Base-by-base conservation (phyloP, 2,329 filamentous ascomycete species). In the Aaosphaeria arxii region DNA sequence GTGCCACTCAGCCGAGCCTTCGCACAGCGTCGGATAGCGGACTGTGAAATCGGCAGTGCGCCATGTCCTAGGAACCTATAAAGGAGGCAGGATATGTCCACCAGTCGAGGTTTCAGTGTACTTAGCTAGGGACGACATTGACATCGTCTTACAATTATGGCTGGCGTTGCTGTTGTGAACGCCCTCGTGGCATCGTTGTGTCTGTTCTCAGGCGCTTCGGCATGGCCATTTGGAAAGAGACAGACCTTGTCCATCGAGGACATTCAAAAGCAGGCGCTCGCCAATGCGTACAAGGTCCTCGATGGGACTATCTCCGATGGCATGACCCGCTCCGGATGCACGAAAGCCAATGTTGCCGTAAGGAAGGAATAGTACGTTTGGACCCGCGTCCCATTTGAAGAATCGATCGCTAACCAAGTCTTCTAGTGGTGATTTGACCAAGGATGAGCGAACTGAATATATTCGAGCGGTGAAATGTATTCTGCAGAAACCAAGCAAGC, bases 321-420 rank as follows among this genome's bases (percentile, higher is more conserved):
- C 2, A 32, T 64, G 43, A 62, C 55, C 6, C 55, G 59, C 4
- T 13, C 45, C 3, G 44, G 33, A 5, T 75, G 73, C 52, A 74
- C 61, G 28, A 57, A 72, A 40, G 50, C 66, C 11, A 77, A 69
- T 44, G 68, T 70, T 6, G 62, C 62, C 7, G 57, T 76, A 3
- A 64, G 76, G 29, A 69, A 67, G 50, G 75, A 78, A 64, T 78
- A 74, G 76, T 73, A 50, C 40, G 57, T 49, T 5, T 33, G 38
- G 5, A 11, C 11, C 29, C 31, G 17, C 17, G 17, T 24, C 17
- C 17, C 17, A 24, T 4, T 36, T 36, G 33, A 36, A 36, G n/a
- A 36, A n/a, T 9, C 3, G 33, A 2, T 2, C n/a, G 2, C 9
- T 9, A 4, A n/a, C n/a, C n/a, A n/a, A 36, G 9, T 36, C 31